Evolutionary conservation across 176 grass and related monocot genomes (phyloP), one percentile per base, ranked within the genome.

Genomic region (Triticum monococcum): DNA sequence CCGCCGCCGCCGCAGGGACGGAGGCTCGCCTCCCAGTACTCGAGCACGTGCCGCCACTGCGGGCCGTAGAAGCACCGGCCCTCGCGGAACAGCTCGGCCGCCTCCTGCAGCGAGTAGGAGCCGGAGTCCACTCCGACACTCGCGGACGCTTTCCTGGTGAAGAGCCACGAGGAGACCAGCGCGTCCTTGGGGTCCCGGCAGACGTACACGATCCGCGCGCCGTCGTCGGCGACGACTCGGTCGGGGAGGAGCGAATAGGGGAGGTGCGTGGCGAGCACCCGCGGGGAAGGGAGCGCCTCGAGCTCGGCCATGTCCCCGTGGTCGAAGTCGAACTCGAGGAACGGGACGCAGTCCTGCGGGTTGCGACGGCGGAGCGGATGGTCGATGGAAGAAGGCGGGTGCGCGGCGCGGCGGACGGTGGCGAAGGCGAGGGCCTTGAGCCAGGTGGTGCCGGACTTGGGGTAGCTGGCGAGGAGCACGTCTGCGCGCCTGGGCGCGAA

Each of bases 261-360:
- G 0, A 68, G 7, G 17, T 84, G 89, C 22, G 80, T 91, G 31
- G 64, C 38, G 28, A 91, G 32, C 1, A 76, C 0, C 3, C 73
- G 23, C 16, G 50, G 50, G 1, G 50, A 54, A 18, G 50, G 50
- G 50, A 54, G 50, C 50, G 50, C 50, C 14, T 54, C 50, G 50
- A 54, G 13, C 50, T 7, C 23, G 13, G 28, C 7, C 9, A 18
- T 5, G 1, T n/a, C 16, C 50, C 13, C 50, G 50, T 18, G 1
- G 5, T 52, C 1, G 45, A 50, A 13, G 13, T 50, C 4, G 48
- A 54, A 5, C 50, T 87, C 84, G 3, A 84, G 2, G 13, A 72
- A 50, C 8, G 37, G 72, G 14, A 87, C 67, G 59, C 40, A 79
- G 32, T 83, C 84, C 1, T 91, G 84, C 4, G 84, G 72, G 84